Base-by-base conservation (phyloP, 352 stramenopile species). In the Globisporangium irregulare region DNA sequence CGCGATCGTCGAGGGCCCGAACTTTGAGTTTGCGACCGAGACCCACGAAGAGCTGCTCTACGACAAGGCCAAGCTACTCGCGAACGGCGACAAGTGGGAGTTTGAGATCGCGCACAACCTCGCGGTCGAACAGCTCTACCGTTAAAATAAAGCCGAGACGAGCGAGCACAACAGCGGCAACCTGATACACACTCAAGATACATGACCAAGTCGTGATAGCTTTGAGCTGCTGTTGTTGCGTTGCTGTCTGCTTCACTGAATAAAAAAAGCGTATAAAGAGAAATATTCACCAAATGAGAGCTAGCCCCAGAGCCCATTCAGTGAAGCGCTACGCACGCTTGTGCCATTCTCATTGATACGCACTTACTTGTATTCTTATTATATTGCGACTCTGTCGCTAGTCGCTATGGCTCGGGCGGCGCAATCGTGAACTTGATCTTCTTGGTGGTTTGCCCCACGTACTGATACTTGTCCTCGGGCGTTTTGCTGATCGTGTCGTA, bases 71-170 rank as follows among this genome's bases (percentile, higher is more conserved):
- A 99, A 99, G 84, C 80, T 99, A 58, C 89, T 99, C 41, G 91
- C 93, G 65, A 99, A 99, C 84, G 98, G 98, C 46, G 98, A 99
- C 84, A 99, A 98, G 84, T 99, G 98, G 98, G 98, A 99, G 84
- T 98, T 98, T 68, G 97, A 99, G 72, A 99, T 99, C 85, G 97
- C 98, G 55, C 96, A 98, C 84, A 99, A 99, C 82, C 86, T 99
- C 64, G 93, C 98, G 71, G 94, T 93, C 68, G 98, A 99, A 81
- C 97, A 99, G 80, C 89, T 99, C 70, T 99, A 99, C 86, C 95
- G 97, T 88, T 99, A 97, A 97, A 56, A 29, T 36, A 29, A 14
- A 43, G 15, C 50, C 61, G n/a, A 36, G 36, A 64, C 8, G 50
- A 27, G 41, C 48, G 60, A n/a, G 15, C 41, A 20, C 5, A 50